phyloP scores from a whole-genome alignment of 176 grass and related monocot species.

The Aegilops longissima region DNA sequence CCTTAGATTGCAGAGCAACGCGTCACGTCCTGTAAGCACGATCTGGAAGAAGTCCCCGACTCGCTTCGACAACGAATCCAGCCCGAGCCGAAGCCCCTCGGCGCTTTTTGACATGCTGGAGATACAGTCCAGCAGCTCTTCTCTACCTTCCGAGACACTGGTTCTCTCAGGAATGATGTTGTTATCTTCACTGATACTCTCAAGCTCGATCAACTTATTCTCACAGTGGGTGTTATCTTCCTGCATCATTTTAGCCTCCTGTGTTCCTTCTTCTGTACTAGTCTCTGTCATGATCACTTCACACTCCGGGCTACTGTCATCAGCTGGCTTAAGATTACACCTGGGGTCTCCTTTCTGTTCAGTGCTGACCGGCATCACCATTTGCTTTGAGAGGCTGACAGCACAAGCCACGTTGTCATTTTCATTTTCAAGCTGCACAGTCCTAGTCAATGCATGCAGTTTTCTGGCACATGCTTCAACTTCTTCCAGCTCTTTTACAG shows the following conservation, averaged over 20 bases:
- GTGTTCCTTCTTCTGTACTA: slow-evolving; percentile 4
- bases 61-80: slow-evolving; percentile 60
- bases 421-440: slow-evolving; percentile 29
- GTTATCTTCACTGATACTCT: slow-evolving; percentile 25
- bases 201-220: not conserved
- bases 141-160: not conserved
- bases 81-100: slow-evolving; percentile 24
- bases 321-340: slow-evolving; percentile 6
- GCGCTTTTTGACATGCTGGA: slow-evolving; percentile 42
- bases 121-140: slow-evolving; percentile 45
- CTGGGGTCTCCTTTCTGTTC: not conserved
- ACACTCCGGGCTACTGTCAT: not conserved
- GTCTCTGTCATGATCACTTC: not conserved
- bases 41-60: slow-evolving; percentile 78
- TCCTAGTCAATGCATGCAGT: slow-evolving; percentile 37
- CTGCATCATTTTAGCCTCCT: not conserved
- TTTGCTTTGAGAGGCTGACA: slow-evolving; percentile 29
- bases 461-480: slow-evolving; percentile 51
- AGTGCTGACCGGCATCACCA: not conserved
- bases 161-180: slow-evolving; percentile 2
- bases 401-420: slow-evolving; percentile 19
- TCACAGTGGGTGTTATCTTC: not conserved
- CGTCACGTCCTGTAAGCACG: slow-evolving; percentile 76
- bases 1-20: slow-evolving; percentile 83
- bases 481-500: slow-evolving; percentile 68